These are phyloP conservation scores for Echinosophora koreensis DNA, from an alignment of 306 rosid genomes.

Conservation along the genomic window DNA sequence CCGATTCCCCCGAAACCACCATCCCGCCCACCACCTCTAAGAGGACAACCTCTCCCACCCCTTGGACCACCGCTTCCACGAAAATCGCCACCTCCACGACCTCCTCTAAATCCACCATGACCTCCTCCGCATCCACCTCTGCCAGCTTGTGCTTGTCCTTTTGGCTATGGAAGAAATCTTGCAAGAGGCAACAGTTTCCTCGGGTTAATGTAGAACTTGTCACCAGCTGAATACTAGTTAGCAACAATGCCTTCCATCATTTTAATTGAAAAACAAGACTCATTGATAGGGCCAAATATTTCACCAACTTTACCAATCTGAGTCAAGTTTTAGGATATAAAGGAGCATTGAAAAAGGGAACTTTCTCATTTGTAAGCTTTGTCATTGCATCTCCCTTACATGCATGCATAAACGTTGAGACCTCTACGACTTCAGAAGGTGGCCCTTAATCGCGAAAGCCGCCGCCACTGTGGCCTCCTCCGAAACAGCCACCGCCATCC, in stretches of 20 bases:
- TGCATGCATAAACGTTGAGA: conserved; percentile 82
- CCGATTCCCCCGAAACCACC: conserved; percentile 97
- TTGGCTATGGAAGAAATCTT: conserved; percentile 95
- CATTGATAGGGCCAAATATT: conserved; percentile 80
- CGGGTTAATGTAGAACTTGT: conserved; percentile 92
- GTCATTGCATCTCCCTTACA: conserved; percentile 98
- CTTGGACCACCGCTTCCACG: conserved; percentile 88
- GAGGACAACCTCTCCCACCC: conserved; percentile 83
- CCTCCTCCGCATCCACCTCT: conserved; percentile 76
- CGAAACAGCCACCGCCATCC: conserved; percentile 51
- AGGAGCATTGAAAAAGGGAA: conserved; percentile 93
- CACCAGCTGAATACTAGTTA: conserved; percentile 78
- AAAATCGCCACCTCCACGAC: conserved; percentile 73
- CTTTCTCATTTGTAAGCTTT: conserved; percentile 81
- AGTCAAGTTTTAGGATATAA: conserved; percentile 90
- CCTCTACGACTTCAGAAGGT: conserved; percentile 93
- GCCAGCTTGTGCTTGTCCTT: conserved; percentile 65
- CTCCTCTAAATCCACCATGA: conserved; percentile 72
- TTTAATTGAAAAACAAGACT: conserved; percentile 72
- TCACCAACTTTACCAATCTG: conserved; percentile 99
- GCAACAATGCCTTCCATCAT: conserved; percentile 98
- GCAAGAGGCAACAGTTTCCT: conserved; percentile 92
- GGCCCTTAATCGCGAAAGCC: conserved; percentile 95
- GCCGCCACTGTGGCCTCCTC: conserved; percentile 58
- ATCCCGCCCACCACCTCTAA: conserved; percentile 76